A percentile compares a stretch with the other conserved stretches of the same genome.
These are phyloP conservation scores for Hypoxylon fragiforme DNA, from an alignment of 495 filamentous ascomycete genomes.

Conservation along the genomic window DNA sequence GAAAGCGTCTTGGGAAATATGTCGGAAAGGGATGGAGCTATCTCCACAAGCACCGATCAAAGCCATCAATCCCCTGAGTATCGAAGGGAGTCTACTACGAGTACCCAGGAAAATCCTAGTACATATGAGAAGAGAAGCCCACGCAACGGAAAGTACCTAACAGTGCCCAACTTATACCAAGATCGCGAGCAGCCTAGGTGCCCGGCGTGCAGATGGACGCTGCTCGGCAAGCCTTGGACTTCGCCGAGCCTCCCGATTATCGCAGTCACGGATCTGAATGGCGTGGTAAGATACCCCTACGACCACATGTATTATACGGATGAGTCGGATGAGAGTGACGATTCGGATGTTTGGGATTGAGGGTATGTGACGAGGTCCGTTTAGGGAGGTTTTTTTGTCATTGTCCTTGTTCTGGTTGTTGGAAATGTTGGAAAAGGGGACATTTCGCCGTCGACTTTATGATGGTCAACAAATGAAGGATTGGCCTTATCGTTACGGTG, in stretches of 20 bases:
- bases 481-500: no score
- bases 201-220: constrained; percentile 5
- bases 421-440: not conserved
- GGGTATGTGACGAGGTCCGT: no score
- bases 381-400: no score
- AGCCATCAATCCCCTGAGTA: not conserved
- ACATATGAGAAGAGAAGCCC: not conserved
- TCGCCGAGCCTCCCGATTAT: constrained; percentile 4
- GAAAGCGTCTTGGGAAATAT: no score
- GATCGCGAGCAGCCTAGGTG: not conserved
- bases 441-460: no score
- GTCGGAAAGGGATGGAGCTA: no score
- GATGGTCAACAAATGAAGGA: no score
- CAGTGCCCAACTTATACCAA: not conserved
- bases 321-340: not conserved
- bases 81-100: not conserved
- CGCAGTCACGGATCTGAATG: constrained; percentile 6
- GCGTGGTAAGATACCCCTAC: constrained; percentile 5
- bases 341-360: constrained; percentile 9
- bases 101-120: not conserved
- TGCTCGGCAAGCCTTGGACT: not conserved
- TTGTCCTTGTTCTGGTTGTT: not conserved
- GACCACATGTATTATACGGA: constrained; percentile 11
- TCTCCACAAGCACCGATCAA: not conserved
- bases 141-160: not conserved